These are phyloP conservation scores for Elaphomyces granulatus DNA, from an alignment of 495 filamentous ascomycete species.

Conservation along the genomic window DNA sequence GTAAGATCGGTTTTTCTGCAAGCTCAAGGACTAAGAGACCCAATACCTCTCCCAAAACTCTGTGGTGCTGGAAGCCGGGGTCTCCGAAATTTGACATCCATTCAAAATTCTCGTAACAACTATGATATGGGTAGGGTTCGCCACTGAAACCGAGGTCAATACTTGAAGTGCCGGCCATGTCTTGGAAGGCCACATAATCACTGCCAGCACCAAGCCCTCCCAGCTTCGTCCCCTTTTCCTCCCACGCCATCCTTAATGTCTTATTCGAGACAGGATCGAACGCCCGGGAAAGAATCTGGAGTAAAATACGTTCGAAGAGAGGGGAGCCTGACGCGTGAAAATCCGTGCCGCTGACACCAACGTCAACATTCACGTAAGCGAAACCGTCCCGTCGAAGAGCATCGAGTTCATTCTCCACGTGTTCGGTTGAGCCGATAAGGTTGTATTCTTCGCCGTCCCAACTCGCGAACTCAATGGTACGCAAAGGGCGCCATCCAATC, in stretches of 20 bases:
- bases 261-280: constrained; percentile 56
- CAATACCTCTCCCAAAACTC: constrained; percentile 62
- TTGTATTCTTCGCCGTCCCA: constrained; percentile 96
- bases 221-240: constrained; percentile 40
- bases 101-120: constrained; percentile 78
- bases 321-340: constrained; percentile 71
- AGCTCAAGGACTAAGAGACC: constrained; percentile 75
- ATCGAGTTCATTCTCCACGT: constrained; percentile 58
- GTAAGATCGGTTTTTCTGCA: constrained; percentile 62
- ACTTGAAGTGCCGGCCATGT: constrained; percentile 81
- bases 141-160: constrained; percentile 75
- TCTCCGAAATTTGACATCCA: constrained; percentile 73
- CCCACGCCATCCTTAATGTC: constrained; percentile 64
- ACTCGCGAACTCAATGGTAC: constrained; percentile 85
- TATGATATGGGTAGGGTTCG: constrained; percentile 56
- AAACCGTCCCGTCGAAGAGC: constrained; percentile 45
- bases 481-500: constrained; percentile 77
- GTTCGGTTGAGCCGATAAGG: constrained; percentile 85
- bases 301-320: constrained; percentile 54
- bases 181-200: constrained; percentile 85
- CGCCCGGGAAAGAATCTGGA: constrained; percentile 57
- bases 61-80: constrained; percentile 72
- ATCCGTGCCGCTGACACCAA: constrained; percentile 57
- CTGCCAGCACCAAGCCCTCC: constrained; percentile 64
- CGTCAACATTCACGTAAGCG: constrained; percentile 86